These are phyloP conservation scores for Vigna nakashimae DNA, from an alignment of 306 rosid genomes.

Conservation along the genomic window DNA sequence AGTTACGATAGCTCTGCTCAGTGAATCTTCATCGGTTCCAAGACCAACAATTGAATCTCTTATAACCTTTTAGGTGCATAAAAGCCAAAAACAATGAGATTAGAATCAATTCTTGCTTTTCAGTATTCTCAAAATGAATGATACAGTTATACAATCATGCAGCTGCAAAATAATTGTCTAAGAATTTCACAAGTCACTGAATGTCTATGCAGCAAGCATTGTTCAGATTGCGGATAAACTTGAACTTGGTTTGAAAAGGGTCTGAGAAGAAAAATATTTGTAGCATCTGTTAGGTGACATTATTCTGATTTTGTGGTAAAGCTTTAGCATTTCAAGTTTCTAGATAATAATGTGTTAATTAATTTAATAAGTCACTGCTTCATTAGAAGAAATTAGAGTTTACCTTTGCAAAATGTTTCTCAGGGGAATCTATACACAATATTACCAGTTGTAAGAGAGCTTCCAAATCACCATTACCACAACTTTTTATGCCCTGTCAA, in stretches of 20 bases:
- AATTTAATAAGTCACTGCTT: constrained; percentile 10
- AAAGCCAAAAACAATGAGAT: constrained; percentile 7
- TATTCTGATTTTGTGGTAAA: constrained; percentile 3
- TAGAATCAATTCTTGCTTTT: not conserved
- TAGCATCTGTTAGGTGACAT: not conserved
- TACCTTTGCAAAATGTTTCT: constrained; percentile 94
- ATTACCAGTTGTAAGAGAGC: constrained; percentile 59
- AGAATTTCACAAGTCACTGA: not conserved
- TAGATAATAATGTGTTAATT: constrained; percentile 1
- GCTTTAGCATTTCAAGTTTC: not conserved
- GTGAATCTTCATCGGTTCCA: constrained; percentile 92
- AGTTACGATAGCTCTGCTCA: constrained; percentile 78
- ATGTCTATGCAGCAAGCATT: not conserved
- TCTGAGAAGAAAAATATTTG: not conserved
- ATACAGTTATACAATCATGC: too few species aligned
- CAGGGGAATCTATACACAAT: constrained; percentile 74
- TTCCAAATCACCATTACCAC: constrained; percentile 66
- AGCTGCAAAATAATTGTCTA: not conserved
- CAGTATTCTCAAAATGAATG: not conserved
- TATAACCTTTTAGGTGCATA: constrained; percentile 63
- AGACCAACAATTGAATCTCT: constrained; percentile 71
- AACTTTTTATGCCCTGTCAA: constrained; percentile 64
- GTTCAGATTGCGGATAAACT: constrained; percentile 9
- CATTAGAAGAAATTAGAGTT: constrained; percentile 16
- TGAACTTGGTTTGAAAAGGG: not conserved